A percentile compares a stretch with the other conserved stretches of the same genome.
phyloP scores from a whole-genome alignment of 208 protist species.

The Crithidia acanthocephali region DNA sequence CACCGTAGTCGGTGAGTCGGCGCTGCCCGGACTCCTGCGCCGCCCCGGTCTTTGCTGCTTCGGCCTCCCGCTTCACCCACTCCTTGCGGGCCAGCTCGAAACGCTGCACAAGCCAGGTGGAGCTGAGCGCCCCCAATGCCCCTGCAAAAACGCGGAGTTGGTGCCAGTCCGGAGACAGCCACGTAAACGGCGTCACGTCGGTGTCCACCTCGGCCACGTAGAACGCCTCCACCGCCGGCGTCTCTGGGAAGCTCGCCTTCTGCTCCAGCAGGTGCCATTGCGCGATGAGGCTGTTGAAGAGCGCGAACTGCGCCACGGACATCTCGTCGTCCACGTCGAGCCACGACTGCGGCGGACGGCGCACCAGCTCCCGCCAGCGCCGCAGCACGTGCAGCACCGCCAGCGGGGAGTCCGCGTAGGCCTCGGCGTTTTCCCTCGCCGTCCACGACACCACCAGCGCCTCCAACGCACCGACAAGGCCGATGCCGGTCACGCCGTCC shows the following conservation, averaged over 20 bases:
- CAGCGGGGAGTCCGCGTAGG: constrained; percentile 16
- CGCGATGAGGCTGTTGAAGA: constrained; percentile 26
- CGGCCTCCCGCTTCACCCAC: constrained; percentile 31
- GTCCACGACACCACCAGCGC: constrained; percentile 64
- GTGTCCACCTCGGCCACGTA: constrained; percentile 62
- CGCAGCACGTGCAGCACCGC: constrained; percentile 44
- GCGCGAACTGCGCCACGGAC: constrained; percentile 50
- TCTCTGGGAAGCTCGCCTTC: constrained; percentile 47
- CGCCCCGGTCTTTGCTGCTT: constrained; percentile 10
- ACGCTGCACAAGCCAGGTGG: constrained; percentile 49
- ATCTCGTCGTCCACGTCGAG: constrained; percentile 47
- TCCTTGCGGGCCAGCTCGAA: constrained; percentile 64
- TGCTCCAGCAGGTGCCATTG: constrained; percentile 56
- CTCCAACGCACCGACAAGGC: constrained; percentile 66
- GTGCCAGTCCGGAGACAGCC: constrained; percentile 60
- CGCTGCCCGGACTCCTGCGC: constrained; percentile 33
- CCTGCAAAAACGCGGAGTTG: constrained; percentile 61
- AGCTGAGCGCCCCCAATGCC: constrained; percentile 57
- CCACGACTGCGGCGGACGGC: constrained; percentile 35
- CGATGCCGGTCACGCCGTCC: constrained; percentile 91
- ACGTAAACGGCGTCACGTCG: constrained; percentile 45
- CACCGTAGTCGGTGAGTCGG: constrained; percentile 56
- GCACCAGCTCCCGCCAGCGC: constrained; percentile 45
- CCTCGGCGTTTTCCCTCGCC: background rate
- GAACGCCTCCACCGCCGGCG: constrained; percentile 55